phyloP scores from a whole-genome alignment of 2,329 filamentous ascomycete species.

The Coleophoma crateriformis region DNA sequence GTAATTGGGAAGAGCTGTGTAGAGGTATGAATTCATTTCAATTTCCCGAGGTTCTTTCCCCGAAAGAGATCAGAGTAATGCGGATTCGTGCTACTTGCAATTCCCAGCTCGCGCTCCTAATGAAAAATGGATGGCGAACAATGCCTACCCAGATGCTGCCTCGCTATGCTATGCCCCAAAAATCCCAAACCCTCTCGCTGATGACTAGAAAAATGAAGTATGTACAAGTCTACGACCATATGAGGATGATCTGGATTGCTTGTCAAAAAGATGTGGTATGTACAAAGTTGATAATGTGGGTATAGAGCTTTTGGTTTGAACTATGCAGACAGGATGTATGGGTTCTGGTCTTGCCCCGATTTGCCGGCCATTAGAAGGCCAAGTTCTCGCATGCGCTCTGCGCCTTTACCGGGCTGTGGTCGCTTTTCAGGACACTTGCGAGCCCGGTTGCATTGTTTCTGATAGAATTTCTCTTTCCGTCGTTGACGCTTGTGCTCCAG shows the following conservation, averaged over 20 bases:
- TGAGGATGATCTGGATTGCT: conserved; percentile 1
- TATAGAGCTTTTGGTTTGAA: neutral
- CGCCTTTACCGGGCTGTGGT: conserved; percentile 77
- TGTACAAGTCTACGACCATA: conserved; percentile 7
- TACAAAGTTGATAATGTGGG: conserved; percentile 13
- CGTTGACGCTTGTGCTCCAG: conserved; percentile 91
- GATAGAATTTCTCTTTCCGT: conserved; percentile 85
- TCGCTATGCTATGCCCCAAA: conserved; percentile 18
- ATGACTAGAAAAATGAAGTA: conserved; percentile 5
- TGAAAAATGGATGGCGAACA: neutral
- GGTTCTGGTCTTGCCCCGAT: conserved; percentile 48
- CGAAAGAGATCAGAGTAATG: too few relatives aligned
- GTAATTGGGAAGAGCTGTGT: too few relatives aligned
- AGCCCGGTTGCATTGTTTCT: conserved; percentile 82
- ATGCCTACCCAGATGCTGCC: conserved; percentile 14
- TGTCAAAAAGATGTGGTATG: conserved; percentile 10
- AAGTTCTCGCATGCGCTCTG: conserved; percentile 88
- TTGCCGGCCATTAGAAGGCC: conserved; percentile 85
- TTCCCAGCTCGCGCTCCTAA: neutral
- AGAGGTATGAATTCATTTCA: too few relatives aligned
- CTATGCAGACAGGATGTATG: conserved; percentile 70
- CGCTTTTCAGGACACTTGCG: conserved; percentile 56
- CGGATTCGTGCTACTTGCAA: too few relatives aligned
- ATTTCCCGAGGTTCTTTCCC: too few relatives aligned
- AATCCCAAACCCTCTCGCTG: conserved; percentile 10